These are phyloP conservation scores for Mycocentrospora acerina DNA, from an alignment of 2,329 filamentous ascomycete genomes.

Conservation along the genomic window DNA sequence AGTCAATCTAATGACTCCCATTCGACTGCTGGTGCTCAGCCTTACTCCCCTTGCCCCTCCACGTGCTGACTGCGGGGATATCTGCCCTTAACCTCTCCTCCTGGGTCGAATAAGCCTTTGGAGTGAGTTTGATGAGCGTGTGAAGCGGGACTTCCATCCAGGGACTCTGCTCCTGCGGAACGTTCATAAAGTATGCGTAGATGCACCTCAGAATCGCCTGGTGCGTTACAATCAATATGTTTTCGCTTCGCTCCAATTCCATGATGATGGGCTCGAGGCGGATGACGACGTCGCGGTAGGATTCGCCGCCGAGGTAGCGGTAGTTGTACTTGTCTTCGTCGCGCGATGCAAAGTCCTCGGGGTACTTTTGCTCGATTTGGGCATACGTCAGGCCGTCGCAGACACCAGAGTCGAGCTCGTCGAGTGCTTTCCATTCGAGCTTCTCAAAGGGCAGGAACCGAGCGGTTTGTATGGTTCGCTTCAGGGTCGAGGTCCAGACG, in stretches of 20 bases:
- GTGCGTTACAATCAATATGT: slow-evolving; percentile 97
- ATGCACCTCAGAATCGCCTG: slow-evolving; percentile 96
- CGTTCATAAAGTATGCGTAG: slow-evolving; percentile 99
- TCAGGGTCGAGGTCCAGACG: slow-evolving; percentile 74
- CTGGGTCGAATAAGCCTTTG: slow-evolving; percentile 88
- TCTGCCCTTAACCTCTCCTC: slow-evolving; percentile 86
- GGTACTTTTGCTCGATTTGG: slow-evolving; percentile 87
- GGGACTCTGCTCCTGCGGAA: slow-evolving; percentile 85
- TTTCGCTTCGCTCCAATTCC: slow-evolving; percentile 94
- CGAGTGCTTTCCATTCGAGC: slow-evolving; percentile 96
- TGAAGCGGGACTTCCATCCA: slow-evolving; percentile 99
- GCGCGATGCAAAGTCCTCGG: slow-evolving; percentile 91
- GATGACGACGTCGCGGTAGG: slow-evolving; percentile 94
- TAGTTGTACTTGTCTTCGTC: slow-evolving; percentile 99
- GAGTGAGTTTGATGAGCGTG: slow-evolving; percentile 93
- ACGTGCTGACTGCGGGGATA: slow-evolving; percentile 94
- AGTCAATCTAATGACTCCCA: slow-evolving; percentile 23
- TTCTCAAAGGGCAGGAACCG: slow-evolving; percentile 90
- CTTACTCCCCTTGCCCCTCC: slow-evolving; percentile 88
- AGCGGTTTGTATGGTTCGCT: slow-evolving; percentile 88
- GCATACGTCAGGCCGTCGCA: slow-evolving; percentile 96
- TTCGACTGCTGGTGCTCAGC: slow-evolving; percentile 72
- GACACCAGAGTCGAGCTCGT: slow-evolving; percentile 94
- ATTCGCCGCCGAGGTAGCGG: slow-evolving; percentile 94
- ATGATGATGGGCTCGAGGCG: slow-evolving; percentile 98